Base-by-base conservation (phyloP, 2,329 filamentous ascomycete species). In the Calonectria pteridis region DNA sequence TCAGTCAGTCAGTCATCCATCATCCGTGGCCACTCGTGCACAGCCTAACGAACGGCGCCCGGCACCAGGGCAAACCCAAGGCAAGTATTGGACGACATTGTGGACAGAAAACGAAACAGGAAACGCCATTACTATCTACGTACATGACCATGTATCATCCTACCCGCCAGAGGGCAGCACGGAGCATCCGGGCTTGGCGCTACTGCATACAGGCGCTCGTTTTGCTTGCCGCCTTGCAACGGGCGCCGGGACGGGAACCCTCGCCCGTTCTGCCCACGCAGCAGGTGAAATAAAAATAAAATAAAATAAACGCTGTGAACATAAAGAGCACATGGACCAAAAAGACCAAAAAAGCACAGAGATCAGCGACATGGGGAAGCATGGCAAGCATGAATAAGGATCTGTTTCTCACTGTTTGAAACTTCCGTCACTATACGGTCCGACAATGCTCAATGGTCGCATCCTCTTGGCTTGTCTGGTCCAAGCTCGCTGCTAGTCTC, bases 371-470 rank as follows among this genome's bases (percentile, higher is more conserved):
- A 58, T 58, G 53, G 53, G 31, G 53, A 58, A 58, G 33, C 55
- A 63, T 67, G 58, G 51, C 35, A 43, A 64, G 70, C 70, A 72
- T 72, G 65, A 72, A 72, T 43, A 18, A 72, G 55, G 70, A 72
- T 72, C 65, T 72, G 65, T 68, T 72, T 72, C 70, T 63, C 28
- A 37, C 51, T 64, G 55, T 68, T 72, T 72, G 49, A 72, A 37
- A 43, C 31, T 40, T 23, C n/a, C 28, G 13, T 23, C 31, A 35
- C 28, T 35, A 35, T 43, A 35, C 55, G 43, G 43, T 33, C 67
- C 55, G 55, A 71, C 50, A 33, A 40, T 62, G 26, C 40, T 49
- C 28, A 49, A 10, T 66, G 35, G 68, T 16, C 59, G 46, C 59
- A 31, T 26, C 55, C 53, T 35, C n/a, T n/a, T n/a, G 43, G 35